Conservation (phyloP, 2,329 filamentous ascomycete genomes). For the Aspergillus tanneri region DNA sequence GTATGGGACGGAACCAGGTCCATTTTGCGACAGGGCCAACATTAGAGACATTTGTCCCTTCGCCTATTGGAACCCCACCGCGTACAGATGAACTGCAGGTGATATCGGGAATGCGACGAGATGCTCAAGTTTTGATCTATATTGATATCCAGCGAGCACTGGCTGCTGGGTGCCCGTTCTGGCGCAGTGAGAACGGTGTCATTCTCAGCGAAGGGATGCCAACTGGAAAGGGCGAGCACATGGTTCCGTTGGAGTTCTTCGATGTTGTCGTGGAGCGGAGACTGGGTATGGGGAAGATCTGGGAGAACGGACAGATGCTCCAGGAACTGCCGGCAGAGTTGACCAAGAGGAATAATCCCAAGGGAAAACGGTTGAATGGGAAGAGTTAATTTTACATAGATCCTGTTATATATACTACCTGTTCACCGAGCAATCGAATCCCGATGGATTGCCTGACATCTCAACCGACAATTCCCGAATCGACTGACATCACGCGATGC, state of each 20-base stretch:
- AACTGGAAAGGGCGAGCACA: constrained; percentile 54
- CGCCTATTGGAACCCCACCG: constrained; percentile 17
- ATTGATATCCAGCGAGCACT: constrained; percentile 70
- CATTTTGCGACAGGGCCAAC: constrained; percentile 81
- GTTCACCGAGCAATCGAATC: too few relatives aligned
- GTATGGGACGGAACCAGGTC: constrained; percentile 83
- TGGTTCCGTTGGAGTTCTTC: constrained; percentile 68
- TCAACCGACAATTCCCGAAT: neutral
- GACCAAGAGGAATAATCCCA: constrained; percentile 40
- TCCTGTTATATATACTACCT: too few relatives aligned
- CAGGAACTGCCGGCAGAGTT: constrained; percentile 49
- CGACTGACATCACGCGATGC: neutral
- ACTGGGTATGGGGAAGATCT: constrained; percentile 69
- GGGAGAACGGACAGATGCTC: constrained; percentile 55
- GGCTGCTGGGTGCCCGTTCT: constrained; percentile 65
- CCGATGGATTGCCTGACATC: neutral
- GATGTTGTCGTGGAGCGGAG: constrained; percentile 71
- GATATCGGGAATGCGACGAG: constrained; percentile 76
- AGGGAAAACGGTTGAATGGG: constrained; percentile 20
- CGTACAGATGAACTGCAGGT: constrained; percentile 44
- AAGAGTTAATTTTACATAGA: too few relatives aligned
- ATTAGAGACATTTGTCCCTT: constrained; percentile 33
- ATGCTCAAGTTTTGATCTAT: constrained; percentile 75
- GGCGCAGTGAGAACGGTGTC: constrained; percentile 75
- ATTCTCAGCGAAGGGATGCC: constrained; percentile 58